Conservation (phyloP, 306 rosid genomes). For the Gastrolobium bilobum region DNA sequence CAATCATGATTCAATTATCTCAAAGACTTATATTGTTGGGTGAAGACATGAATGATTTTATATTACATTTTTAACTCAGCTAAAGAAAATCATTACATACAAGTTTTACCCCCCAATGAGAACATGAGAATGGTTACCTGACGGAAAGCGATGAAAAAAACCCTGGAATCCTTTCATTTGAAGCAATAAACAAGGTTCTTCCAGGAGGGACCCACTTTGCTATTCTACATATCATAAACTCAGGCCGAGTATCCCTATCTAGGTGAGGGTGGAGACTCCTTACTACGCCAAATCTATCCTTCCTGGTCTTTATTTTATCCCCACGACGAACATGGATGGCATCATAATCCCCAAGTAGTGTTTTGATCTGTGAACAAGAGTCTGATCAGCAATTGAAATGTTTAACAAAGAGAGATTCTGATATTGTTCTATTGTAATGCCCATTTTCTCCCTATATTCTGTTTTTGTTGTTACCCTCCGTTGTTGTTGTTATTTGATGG, state of each 20-base stretch:
- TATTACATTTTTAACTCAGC: no score
- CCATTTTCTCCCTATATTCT: neutral
- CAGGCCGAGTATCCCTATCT: slow-evolving; percentile 90
- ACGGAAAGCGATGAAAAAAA: slow-evolving; percentile 88
- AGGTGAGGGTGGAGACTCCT: slow-evolving; percentile 91
- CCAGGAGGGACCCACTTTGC: slow-evolving; percentile 90
- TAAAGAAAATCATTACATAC: neutral
- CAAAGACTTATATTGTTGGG: no score
- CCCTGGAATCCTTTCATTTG: slow-evolving; percentile 92
- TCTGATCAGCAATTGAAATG: slow-evolving; percentile 23
- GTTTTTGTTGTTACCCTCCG: no score
- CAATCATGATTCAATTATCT: no score
- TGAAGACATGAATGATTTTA: no score
- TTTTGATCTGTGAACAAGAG: slow-evolving; percentile 43
- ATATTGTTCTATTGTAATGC: slow-evolving; percentile 14
- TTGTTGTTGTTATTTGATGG: no score
- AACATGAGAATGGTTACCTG: slow-evolving; percentile 62
- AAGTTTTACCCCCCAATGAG: neutral
- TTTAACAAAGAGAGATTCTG: neutral
- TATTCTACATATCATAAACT: slow-evolving; percentile 81
- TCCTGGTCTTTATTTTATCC: slow-evolving; percentile 91
- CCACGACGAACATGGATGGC: slow-evolving; percentile 99
- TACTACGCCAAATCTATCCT: slow-evolving; percentile 82
- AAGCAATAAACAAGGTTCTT: slow-evolving; percentile 87
- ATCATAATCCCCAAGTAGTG: slow-evolving; percentile 56